These are phyloP conservation scores for Apocynum venetum DNA, from an alignment of 257 asterid species.

Conservation along the genomic window DNA sequence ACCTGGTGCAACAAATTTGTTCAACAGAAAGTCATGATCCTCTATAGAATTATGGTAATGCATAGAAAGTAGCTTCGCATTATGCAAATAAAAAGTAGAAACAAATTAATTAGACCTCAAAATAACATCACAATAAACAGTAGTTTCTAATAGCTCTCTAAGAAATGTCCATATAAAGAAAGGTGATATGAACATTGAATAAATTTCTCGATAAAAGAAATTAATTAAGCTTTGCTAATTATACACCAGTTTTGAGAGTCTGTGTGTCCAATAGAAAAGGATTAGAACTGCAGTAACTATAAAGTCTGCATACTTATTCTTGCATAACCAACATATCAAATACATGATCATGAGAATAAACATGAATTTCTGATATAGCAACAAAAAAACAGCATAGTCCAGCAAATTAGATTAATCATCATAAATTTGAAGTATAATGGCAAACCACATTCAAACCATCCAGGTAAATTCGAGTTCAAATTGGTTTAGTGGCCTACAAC, in stretches of 20 bases:
- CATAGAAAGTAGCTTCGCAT: background rate
- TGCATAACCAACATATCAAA: background rate
- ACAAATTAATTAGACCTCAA: background rate
- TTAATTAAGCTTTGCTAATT: background rate
- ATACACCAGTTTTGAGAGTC: background rate
- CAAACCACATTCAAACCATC: background rate
- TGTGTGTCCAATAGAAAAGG: background rate
- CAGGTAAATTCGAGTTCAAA: background rate
- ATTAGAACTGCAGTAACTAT: background rate
- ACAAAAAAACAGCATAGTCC: background rate
- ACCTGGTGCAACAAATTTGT: constrained; percentile 43
- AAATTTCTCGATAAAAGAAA: background rate
- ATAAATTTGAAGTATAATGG: background rate
- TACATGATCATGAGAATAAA: background rate
- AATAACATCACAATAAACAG: background rate
- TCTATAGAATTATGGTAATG: constrained; percentile 13
- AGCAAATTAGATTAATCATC: background rate
- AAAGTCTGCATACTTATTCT: background rate
- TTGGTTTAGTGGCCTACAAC: background rate
- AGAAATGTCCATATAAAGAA: background rate
- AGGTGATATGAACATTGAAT: background rate
- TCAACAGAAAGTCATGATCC: constrained; percentile 5
- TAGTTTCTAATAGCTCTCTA: background rate
- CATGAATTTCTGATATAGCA: background rate
- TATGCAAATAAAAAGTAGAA: background rate